Evolutionary conservation across 495 filamentous ascomycete genomes (phyloP).

Genomic region (Aspergillus conjunctus): DNA sequence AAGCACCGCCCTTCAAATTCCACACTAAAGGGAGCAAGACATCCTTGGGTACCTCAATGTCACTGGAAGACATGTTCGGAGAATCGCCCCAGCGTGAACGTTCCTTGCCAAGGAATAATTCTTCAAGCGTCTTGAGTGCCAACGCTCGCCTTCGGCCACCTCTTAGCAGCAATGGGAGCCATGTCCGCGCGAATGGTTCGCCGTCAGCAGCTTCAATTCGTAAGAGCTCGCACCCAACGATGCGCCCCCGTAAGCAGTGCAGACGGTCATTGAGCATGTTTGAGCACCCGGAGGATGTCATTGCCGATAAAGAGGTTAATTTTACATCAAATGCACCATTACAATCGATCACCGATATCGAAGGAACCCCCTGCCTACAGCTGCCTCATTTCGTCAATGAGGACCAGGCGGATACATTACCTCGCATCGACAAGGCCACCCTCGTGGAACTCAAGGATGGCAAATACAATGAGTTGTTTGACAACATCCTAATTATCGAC

Average conservation of each 20-base stretch:
- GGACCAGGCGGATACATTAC: slow-evolving; percentile 79
- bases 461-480: slow-evolving; percentile 71
- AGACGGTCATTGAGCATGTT: slow-evolving; percentile 96
- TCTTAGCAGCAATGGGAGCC: slow-evolving; percentile 50
- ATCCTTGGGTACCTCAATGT: slow-evolving; percentile 59
- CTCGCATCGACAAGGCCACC: slow-evolving; percentile 79
- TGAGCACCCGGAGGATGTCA: slow-evolving; percentile 84
- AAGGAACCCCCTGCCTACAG: slow-evolving; percentile 66
- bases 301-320: slow-evolving; percentile 66
- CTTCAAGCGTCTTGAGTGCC: slow-evolving; percentile 41
- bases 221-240: slow-evolving; percentile 68
- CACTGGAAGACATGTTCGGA: slow-evolving; percentile 75
- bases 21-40: slow-evolving; percentile 59
- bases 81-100: slow-evolving; percentile 77
- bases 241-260: slow-evolving; percentile 83
- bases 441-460: slow-evolving; percentile 86
- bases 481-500: slow-evolving; percentile 82
- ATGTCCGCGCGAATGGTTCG: slow-evolving; percentile 65
- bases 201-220: slow-evolving; percentile 69
- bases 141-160: slow-evolving; percentile 63
- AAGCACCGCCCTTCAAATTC: slow-evolving; percentile 75
- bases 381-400: slow-evolving; percentile 85
- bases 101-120: slow-evolving; percentile 34
- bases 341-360: slow-evolving; percentile 75
- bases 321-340: slow-evolving; percentile 56